Evolutionary conservation across 2,329 filamentous ascomycete genomes (phyloP).

Genomic region (Sarocladium oryzae): DNA sequence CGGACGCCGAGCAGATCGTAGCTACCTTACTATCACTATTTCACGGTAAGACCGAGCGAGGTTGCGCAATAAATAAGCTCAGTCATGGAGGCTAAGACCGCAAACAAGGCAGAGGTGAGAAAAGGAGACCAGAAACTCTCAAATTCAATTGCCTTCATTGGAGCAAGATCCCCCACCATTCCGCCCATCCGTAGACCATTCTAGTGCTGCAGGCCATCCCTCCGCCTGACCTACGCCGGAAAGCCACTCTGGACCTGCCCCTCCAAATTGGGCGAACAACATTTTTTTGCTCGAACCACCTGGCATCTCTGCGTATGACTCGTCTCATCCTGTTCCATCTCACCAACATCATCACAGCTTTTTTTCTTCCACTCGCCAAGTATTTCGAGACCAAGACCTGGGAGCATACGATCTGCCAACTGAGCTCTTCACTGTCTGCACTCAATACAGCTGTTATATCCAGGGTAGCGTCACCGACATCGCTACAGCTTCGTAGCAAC

Average conservation of each 20-base stretch:
- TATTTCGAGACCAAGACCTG: no score
- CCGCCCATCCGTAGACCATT: neutral
- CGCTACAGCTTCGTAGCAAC: constrained; percentile 7
- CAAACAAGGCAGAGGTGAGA: no score
- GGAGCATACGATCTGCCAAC: neutral
- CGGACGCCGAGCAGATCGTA: neutral
- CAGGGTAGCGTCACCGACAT: constrained; percentile 8
- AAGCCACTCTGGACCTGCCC: neutral
- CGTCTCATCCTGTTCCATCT: neutral
- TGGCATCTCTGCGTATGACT: neutral
- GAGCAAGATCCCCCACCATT: constrained; percentile 1
- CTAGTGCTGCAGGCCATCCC: neutral
- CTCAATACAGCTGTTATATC: neutral
- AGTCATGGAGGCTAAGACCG: no score
- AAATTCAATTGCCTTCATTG: neutral
- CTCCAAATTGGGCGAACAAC: constrained; percentile 3
- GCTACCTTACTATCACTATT: neutral
- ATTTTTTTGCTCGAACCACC: constrained; percentile 7
- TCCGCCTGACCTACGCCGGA: neutral
- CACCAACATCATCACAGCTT: neutral
- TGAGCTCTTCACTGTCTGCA: neutral
- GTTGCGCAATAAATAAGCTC: no score
- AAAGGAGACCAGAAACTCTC: no score
- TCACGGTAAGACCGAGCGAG: no score
- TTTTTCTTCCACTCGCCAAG: neutral